Base-by-base conservation (phyloP, 352 stramenopile genomes). In the Pilasporangium apinafurcum region DNA sequence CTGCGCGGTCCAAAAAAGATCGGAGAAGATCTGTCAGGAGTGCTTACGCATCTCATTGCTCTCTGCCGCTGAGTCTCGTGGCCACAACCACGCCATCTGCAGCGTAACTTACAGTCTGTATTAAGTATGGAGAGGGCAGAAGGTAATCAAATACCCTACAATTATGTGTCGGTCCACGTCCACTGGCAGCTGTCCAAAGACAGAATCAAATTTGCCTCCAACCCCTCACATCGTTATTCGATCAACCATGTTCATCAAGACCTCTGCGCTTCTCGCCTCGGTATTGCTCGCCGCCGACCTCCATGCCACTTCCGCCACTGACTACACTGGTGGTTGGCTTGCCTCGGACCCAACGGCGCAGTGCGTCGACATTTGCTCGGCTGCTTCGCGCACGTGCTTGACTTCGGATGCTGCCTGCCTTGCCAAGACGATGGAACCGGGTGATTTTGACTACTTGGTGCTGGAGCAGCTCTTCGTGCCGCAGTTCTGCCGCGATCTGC, bases 401-500 rank as follows among this genome's bases (percentile, higher is more conserved):
- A 82, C 65, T 8, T 57, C 57, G 41, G 58, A 74, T 40, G 51
- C 62, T 21, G 50, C 55, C 12, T 83, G 74, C 46, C 54, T 77
- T 38, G 58, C 65, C 42, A 84, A 83, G 67, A 51, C 65, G 42
- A 67, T 74, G 53, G 58, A 63, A 37, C 71, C 70, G 6, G 68
- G 69, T 34, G 73, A 83, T 60, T 86, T 73, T 36, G 76, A 85
- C 62, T 86, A 80, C 55, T 46, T 88, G 33, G 41, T 86, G 33
- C 55, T 88, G 12, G 72, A 87, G 56, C 67, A 87, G 58, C 56
- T 87, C 45, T 87, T 77, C 50, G 60, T 79, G 50, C 75, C 75
- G 55, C 75, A 87, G 58, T 87, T 83, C 56, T 87, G 75, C 53
- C 75, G 75, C 31, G 75, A 87, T 46, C 51, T 87, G 30, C 64